phyloP scores from a whole-genome alignment of 495 filamentous ascomycete genomes.

The Aspergillus biplanus region DNA sequence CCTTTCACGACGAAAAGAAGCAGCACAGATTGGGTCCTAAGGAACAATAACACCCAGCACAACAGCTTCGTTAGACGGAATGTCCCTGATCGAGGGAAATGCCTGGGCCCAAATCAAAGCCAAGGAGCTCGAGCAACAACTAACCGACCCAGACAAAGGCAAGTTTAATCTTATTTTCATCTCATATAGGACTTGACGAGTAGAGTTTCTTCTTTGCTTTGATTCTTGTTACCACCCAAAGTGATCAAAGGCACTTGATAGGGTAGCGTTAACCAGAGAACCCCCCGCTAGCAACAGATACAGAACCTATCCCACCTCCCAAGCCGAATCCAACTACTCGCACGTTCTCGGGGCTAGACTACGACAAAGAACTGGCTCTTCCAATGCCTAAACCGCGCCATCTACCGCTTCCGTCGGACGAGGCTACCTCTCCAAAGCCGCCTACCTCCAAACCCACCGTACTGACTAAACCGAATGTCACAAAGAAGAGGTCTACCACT shows the following conservation, averaged over 20 bases:
- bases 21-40: background rate
- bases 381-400: constrained; percentile 37
- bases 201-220: too few relatives aligned
- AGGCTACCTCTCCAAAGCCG: background rate
- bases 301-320: background rate
- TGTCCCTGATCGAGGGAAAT: constrained; percentile 31
- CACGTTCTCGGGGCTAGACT: constrained; percentile 32
- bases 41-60: background rate
- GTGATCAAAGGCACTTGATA: too few relatives aligned
- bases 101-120: constrained; percentile 37
- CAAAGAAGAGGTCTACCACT: constrained; percentile 26
- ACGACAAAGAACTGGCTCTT: constrained; percentile 34
- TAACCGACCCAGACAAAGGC: constrained; percentile 9
- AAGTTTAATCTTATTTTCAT: constrained; percentile 5
- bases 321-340: constrained; percentile 16
- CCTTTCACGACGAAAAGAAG: background rate
- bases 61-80: constrained; percentile 2
- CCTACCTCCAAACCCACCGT: constrained; percentile 7
- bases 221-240: too few relatives aligned
- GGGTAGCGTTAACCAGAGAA: too few relatives aligned
- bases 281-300: background rate
- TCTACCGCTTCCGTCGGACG: constrained; percentile 5
- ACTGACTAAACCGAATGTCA: constrained; percentile 10
- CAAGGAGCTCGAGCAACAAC: constrained; percentile 15
- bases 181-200: background rate